phyloP scores from a whole-genome alignment of 1,139 yeast species.

The Blastobotrys elegans region DNA sequence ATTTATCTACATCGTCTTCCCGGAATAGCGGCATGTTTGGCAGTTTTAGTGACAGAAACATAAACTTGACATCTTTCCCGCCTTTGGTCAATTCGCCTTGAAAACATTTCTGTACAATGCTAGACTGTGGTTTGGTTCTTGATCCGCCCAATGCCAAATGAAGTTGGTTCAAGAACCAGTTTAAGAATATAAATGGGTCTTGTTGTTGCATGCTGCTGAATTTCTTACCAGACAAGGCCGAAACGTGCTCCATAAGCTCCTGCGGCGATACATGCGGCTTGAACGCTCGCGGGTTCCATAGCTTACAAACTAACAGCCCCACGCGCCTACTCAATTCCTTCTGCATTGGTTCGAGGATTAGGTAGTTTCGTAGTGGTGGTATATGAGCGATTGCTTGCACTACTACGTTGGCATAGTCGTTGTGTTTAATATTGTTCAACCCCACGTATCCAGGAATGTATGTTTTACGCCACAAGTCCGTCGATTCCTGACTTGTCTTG shows the following conservation, averaged over 20 bases:
- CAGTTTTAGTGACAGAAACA: conserved; percentile 54
- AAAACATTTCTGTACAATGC: conserved; percentile 35
- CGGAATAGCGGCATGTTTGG: conserved; percentile 56
- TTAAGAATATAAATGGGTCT: conserved; percentile 53
- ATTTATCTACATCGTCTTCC: conserved; percentile 35
- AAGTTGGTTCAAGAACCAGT: conserved; percentile 55
- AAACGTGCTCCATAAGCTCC: conserved; percentile 51
- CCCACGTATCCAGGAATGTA: conserved; percentile 67
- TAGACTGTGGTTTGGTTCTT: conserved; percentile 24
- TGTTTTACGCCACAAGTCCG: conserved; percentile 36
- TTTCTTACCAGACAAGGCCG: conserved; percentile 40
- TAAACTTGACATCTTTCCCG: conserved; percentile 41
- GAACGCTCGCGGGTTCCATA: conserved; percentile 61
- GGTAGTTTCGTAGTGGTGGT: conserved; percentile 46
- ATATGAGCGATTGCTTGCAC: conserved; percentile 56
- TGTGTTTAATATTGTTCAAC: conserved; percentile 47
- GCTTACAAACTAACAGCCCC: conserved; percentile 47
- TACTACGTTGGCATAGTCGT: conserved; percentile 53
- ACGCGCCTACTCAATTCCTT: conserved; percentile 34
- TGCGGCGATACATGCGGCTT: conserved; percentile 63
- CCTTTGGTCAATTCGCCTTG: conserved; percentile 48
- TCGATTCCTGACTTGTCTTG: conserved; percentile 15
- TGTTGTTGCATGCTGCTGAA: conserved; percentile 38
- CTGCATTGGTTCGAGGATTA: conserved; percentile 34
- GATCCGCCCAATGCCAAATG: conserved; percentile 38